Evolutionary conservation across 305 asterid genomes (phyloP).

Genomic region (Fraxinus velutina): DNA sequence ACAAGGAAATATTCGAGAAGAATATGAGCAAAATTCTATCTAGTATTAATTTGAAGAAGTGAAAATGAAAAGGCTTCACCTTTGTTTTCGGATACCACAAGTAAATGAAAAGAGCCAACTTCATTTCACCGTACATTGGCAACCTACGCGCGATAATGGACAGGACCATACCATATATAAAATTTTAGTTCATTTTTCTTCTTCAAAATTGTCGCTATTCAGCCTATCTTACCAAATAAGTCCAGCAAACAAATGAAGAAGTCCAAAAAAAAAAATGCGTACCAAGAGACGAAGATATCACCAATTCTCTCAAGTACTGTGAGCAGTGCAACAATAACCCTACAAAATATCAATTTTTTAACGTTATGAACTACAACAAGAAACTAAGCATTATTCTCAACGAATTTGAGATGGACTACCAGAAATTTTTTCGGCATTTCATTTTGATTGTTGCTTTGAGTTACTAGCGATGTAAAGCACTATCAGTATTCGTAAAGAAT

Average conservation of each 20-base stretch:
- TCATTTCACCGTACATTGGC: slow-evolving; percentile 87
- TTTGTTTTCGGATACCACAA: slow-evolving; percentile 83
- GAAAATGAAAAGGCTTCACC: slow-evolving; percentile 30
- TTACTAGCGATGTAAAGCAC: neutral
- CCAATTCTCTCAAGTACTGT: slow-evolving; percentile 66
- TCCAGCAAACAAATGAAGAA: neutral
- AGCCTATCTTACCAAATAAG: neutral
- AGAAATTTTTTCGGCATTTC: neutral
- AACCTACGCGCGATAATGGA: slow-evolving; percentile 40
- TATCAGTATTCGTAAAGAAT: neutral
- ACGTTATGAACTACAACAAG: neutral
- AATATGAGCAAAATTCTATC: neutral
- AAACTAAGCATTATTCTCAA: neutral
- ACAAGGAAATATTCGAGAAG: neutral
- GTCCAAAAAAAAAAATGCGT: slow-evolving; percentile 13
- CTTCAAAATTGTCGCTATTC: neutral
- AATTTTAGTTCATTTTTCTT: neutral
- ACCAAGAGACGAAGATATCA: slow-evolving; percentile 77
- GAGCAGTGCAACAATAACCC: slow-evolving; percentile 77
- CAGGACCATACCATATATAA: neutral
- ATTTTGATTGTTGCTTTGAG: neutral
- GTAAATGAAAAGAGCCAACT: slow-evolving; percentile 78
- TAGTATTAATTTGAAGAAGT: neutral
- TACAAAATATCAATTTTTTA: slow-evolving; percentile 20
- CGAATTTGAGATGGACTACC: neutral